phyloP scores from a whole-genome alignment of 805 yeast genomes.

The Starmerella khaoyaiensis region DNA sequence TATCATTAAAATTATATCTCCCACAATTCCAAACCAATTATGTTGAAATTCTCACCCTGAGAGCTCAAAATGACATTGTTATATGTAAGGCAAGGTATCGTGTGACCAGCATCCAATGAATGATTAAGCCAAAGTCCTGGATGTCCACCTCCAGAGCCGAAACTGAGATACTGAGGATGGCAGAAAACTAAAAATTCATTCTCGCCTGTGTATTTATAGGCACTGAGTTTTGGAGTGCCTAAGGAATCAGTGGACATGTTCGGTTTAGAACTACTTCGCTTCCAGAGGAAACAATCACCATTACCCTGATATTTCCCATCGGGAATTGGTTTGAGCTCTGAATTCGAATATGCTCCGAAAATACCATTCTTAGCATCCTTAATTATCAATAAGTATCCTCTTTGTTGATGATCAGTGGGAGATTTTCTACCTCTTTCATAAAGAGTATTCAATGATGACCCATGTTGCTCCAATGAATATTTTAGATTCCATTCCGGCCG shows the following conservation, averaged over 20 bases:
- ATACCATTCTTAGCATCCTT: slow-evolving; percentile 48
- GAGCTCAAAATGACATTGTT: slow-evolving; percentile 74
- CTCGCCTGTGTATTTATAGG: slow-evolving; percentile 75
- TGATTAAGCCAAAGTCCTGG: slow-evolving; percentile 85
- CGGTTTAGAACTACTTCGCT: no score
- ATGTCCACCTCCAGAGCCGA: slow-evolving; percentile 89
- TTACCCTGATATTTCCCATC: slow-evolving; percentile 67
- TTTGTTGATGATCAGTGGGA: slow-evolving; percentile 27
- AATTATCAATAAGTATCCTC: slow-evolving; percentile 63
- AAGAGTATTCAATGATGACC: slow-evolving; percentile 70
- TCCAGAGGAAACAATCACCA: slow-evolving; percentile 93
- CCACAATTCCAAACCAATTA: slow-evolving; percentile 79
- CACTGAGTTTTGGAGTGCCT: slow-evolving; percentile 27
- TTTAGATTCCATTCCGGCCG: slow-evolving; percentile 62
- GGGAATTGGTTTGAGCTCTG: slow-evolving; percentile 48
- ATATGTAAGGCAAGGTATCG: slow-evolving; percentile 68
- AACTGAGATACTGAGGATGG: slow-evolving; percentile 58
- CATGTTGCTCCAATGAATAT: slow-evolving; percentile 85
- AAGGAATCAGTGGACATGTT: no score
- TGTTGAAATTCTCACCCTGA: slow-evolving; percentile 48
- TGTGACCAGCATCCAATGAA: slow-evolving; percentile 60
- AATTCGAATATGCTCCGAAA: slow-evolving; percentile 71
- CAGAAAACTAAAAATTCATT: slow-evolving; percentile 81
- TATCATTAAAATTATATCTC: slow-evolving; percentile 34
- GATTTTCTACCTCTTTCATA: slow-evolving; percentile 45